Evolutionary conservation across 176 grass and related monocot species (phyloP).

Genomic region (Puya raimondii): DNA sequence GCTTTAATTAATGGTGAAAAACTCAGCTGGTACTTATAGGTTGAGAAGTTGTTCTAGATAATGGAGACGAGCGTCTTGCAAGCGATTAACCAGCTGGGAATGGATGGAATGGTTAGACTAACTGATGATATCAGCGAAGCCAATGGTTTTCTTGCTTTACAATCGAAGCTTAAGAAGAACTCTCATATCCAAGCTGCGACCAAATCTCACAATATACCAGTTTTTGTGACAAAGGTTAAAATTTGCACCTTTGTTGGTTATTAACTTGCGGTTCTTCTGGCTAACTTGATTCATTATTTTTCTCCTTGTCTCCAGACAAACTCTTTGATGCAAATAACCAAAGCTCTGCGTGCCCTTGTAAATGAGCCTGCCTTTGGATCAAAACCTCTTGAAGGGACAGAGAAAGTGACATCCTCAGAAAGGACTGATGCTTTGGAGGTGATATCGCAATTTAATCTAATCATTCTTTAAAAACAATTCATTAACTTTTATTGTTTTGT

Average conservation of each 20-base stretch:
- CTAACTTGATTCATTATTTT: neutral
- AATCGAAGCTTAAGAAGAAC: slow-evolving; percentile 81
- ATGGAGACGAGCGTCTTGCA: slow-evolving; percentile 51
- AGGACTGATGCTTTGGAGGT: slow-evolving; percentile 87
- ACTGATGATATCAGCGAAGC: slow-evolving; percentile 72
- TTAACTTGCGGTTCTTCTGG: slow-evolving; percentile 6
- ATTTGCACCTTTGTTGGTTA: neutral
- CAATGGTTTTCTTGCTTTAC: slow-evolving; percentile 63
- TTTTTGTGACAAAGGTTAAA: slow-evolving; percentile 73
- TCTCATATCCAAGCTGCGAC: slow-evolving; percentile 59
- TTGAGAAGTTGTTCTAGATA: slow-evolving; percentile 89
- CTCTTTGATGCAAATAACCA: slow-evolving; percentile 56
- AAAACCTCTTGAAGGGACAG: slow-evolving; percentile 27
- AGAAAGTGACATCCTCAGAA: slow-evolving; percentile 34
- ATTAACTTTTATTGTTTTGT: neutral
- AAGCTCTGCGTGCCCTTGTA: slow-evolving; percentile 54
- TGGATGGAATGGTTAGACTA: slow-evolving; percentile 45
- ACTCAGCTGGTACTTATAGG: slow-evolving; percentile 46
- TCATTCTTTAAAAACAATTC: neutral
- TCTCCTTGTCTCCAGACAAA: slow-evolving; percentile 33
- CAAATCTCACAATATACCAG: slow-evolving; percentile 50
- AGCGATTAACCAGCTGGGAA: slow-evolving; percentile 62
- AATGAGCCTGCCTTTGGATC: slow-evolving; percentile 33
- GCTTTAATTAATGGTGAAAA: slow-evolving; percentile 12
- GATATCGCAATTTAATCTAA: neutral